Percentiles rank a stretch among this genome's conserved stretches.
Evolutionary conservation across 106 monocot genomes (phyloP).

Genomic region (Iris macrosiphon): DNA sequence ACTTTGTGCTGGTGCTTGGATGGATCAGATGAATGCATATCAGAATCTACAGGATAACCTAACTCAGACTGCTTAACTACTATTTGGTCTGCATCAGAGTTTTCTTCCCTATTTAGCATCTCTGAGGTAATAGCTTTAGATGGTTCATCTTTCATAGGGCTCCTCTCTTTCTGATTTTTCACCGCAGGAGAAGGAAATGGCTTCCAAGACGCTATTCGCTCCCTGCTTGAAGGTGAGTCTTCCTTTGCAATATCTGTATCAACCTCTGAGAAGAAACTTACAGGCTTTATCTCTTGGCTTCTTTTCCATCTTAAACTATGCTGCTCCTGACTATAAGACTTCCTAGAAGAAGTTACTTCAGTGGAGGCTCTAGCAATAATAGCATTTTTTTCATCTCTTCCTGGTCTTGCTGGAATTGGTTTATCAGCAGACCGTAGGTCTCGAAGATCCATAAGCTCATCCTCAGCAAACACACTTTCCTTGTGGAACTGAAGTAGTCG

Average conservation of each 20-base stretch:
- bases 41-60: constrained; percentile 33
- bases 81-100: constrained; percentile 17
- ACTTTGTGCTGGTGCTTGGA: constrained; percentile 71
- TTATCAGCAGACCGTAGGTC: constrained; percentile 53
- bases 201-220: constrained; percentile 83
- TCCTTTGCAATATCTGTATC: constrained; percentile 30
- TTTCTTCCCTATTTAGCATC: constrained; percentile 7
- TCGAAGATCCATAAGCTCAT: constrained; percentile 54
- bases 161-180: constrained; percentile 40
- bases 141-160: constrained; percentile 22
- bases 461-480: constrained; percentile 77
- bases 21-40: constrained; percentile 30
- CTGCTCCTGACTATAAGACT: constrained; percentile 94
- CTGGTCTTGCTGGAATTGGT: constrained; percentile 9
- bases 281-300: constrained; percentile 85
- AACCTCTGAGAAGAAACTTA: constrained; percentile 39
- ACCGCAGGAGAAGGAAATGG: constrained; percentile 53
- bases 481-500: constrained; percentile 91
- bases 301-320: constrained; percentile 77
- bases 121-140: constrained; percentile 14
- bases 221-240: constrained; percentile 37
- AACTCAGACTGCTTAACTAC: constrained; percentile 37
- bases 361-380: constrained; percentile 19
- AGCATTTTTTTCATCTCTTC: constrained; percentile 23
- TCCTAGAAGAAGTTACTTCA: constrained; percentile 54